Base-by-base conservation (phyloP, 1,284 basidiomycete genomes). In the Thecaphora thlaspeos region DNA sequence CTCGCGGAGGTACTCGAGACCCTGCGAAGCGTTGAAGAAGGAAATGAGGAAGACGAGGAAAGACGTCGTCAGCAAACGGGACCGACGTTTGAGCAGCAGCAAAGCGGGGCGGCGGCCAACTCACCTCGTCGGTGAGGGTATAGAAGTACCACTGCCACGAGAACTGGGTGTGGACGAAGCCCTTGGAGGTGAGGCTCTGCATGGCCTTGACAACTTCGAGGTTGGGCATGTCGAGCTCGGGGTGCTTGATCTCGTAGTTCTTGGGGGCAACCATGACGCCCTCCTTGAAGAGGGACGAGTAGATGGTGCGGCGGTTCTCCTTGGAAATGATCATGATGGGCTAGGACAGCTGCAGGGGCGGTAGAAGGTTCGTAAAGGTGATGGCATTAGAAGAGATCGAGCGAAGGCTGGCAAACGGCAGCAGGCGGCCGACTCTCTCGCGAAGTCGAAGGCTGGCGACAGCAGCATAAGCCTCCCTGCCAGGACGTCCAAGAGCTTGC, bases 191-290 rank as follows among this genome's bases (percentile, higher is more conserved):
- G 74, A 99, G 84, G 81, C 90, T 93, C 82, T 98, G 94, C 83
- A 94, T 88, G 62, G 91, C 91, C 86, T 98, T 99, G 86, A 99
- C 95, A 76, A 98, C 95, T 81, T 96, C 84, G 69, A 99, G 88
- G 83, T 99, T 98, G 71, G 90, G 89, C 77, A 97, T 88, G 68
- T 93, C 89, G 70, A 99, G 86, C 79, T 97, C 93, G 78, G 95
- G 91, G 80, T 99, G 95, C 82, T 94, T 91, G 59, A 90, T 89
- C 80, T 96, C 94, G 84, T 85, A 97, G 82, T 99, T 92, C 84
- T 98, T 98, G 84, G 95, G 93, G 78, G 94, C 94, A 80, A 98
- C 94, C 79, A 97, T 84, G 68, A 97, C 95, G 78, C 95, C 94
- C 66, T 77, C 68, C 66, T 75, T 71, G 73, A 77, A 77, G 47